Percentiles rank a stretch among this genome's conserved stretches.
These are phyloP conservation scores for Ustilago loliicola DNA, from an alignment of 1,284 basidiomycete genomes.

Conservation along the genomic window DNA sequence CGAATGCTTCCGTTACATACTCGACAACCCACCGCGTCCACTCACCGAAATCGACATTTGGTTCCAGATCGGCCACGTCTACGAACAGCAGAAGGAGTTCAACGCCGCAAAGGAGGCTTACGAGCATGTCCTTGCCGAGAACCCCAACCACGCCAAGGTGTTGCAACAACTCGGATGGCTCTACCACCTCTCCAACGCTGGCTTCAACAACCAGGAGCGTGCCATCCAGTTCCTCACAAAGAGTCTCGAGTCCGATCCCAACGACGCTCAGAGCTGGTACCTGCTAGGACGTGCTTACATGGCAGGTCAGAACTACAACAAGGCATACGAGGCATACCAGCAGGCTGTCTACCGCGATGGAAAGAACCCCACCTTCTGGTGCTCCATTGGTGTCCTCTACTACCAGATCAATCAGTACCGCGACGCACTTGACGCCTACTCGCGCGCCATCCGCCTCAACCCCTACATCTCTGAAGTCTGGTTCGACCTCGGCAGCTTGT, in stretches of 20 bases:
- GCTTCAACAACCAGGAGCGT: slow-evolving; percentile 94
- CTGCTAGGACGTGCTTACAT: slow-evolving; percentile 97
- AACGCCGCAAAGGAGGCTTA: slow-evolving; percentile 92
- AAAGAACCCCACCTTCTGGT: slow-evolving; percentile 99
- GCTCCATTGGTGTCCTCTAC: slow-evolving; percentile 98
- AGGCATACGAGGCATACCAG: slow-evolving; percentile 99
- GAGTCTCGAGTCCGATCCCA: slow-evolving; percentile 81
- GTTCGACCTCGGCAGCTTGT: slow-evolving; percentile 96
- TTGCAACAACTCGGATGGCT: slow-evolving; percentile 98
- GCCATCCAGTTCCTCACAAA: slow-evolving; percentile 94
- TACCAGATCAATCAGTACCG: slow-evolving; percentile 99
- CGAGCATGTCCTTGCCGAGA: slow-evolving; percentile 93
- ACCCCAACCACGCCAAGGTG: slow-evolving; percentile 94
- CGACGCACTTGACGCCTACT: slow-evolving; percentile 97
- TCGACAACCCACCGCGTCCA: slow-evolving; percentile 92
- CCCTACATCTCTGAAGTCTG: slow-evolving; percentile 99
- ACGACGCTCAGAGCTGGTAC: slow-evolving; percentile 98
- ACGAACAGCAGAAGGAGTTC: slow-evolving; percentile 96
- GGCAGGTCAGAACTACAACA: slow-evolving; percentile 99
- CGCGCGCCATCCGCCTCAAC: slow-evolving; percentile 96
- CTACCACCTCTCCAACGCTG: slow-evolving; percentile 92
- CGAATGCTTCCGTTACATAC: slow-evolving; percentile 85
- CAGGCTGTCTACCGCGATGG: slow-evolving; percentile 99
- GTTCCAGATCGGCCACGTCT: slow-evolving; percentile 99
- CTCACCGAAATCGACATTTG: slow-evolving; percentile 97